A percentile compares a stretch with the other conserved stretches of the same genome.
These are phyloP conservation scores for Nigrospora oryzae DNA, from an alignment of 2,329 filamentous ascomycete species.

Conservation along the genomic window DNA sequence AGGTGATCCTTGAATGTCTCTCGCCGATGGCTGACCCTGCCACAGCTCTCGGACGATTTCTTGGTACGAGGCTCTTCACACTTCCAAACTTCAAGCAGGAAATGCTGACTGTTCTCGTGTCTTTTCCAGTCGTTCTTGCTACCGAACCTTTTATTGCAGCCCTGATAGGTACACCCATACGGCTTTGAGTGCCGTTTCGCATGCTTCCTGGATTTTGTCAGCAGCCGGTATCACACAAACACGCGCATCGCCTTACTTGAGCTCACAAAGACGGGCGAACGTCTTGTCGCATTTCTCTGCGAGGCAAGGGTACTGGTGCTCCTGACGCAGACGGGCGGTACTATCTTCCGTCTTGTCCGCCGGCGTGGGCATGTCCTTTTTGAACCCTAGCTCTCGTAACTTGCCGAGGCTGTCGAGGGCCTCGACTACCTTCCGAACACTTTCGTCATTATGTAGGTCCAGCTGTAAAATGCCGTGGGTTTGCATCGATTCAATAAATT, in stretches of 20 bases:
- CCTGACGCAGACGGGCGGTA: conserved; percentile 4
- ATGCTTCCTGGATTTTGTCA: conserved; percentile 58
- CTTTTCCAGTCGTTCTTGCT: conserved; percentile 93
- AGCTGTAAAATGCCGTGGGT: not conserved
- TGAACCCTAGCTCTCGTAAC: conserved; percentile 13
- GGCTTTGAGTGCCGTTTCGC: conserved; percentile 72
- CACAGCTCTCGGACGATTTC: conserved; percentile 33
- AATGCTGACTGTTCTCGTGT: conserved; percentile 77
- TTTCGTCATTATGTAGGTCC: conserved; percentile 7
- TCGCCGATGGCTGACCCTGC: conserved; percentile 46
- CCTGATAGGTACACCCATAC: conserved; percentile 69
- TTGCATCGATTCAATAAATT: not conserved
- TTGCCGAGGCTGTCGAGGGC: conserved; percentile 13
- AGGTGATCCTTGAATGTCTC: conserved; percentile 58
- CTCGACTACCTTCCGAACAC: conserved; percentile 12
- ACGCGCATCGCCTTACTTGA: conserved; percentile 36
- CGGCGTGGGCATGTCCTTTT: conserved; percentile 11
- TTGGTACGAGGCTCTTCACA: conserved; percentile 38
- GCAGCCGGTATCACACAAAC: conserved; percentile 3
- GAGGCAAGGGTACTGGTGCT: conserved; percentile 21
- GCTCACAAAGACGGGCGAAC: conserved; percentile 43
- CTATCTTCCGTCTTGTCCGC: conserved; percentile 8
- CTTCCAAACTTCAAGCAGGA: conserved; percentile 61
- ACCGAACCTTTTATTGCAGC: conserved; percentile 70
- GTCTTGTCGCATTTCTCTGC: conserved; percentile 31